Evolutionary conservation across 345 rosid genomes (phyloP), one percentile per base, ranked within the genome.

Genomic region (Syzygium grande): DNA sequence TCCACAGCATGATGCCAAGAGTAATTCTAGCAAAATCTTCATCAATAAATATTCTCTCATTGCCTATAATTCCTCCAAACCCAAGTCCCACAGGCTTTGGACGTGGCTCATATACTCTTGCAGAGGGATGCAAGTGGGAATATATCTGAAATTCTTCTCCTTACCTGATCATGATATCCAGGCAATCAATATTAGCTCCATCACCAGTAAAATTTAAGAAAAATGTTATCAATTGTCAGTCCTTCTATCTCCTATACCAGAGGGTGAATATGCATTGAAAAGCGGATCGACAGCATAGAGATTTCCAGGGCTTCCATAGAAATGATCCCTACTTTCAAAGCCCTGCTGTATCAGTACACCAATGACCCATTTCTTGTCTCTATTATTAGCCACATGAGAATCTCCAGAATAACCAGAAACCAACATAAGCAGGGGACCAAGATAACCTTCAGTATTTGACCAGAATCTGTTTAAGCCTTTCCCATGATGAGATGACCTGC

Each of bases 41-140:
- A 52, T 96, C 96, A 8, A 96, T 87, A 91, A 92, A 94, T 83
- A 97, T 88, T 89, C 99, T 97, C 91, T 97, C 99, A 87, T 96
- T 96, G 38, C 98, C 95, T 6, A 87, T 87, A 61, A 91, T 94
- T 90, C 99, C 99, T 11, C 99, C 99, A 88, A 97, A 95, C 65
- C 93, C 99, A 87, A 97, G 94, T 88, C 99, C 99, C 85, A 92
- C 98, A 49, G 98, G 98, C 87, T 93, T 96, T 73, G 99, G 99
- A 65, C 90, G 93, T 87, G 97, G 89, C 27, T 97, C 98, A 85
- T 96, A 97, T 68, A 90, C 94, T 93, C 92, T 93, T 73, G 92
- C 93, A 46, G 94, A 85, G 27, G 97, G 95, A 89, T 93, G 97
- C 88, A 96, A 90, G 92, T 96, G 99, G 92, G 99, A 95, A 86